Base-by-base conservation (phyloP, 805 yeast genomes). In the Hanseniaspora singularis region DNA sequence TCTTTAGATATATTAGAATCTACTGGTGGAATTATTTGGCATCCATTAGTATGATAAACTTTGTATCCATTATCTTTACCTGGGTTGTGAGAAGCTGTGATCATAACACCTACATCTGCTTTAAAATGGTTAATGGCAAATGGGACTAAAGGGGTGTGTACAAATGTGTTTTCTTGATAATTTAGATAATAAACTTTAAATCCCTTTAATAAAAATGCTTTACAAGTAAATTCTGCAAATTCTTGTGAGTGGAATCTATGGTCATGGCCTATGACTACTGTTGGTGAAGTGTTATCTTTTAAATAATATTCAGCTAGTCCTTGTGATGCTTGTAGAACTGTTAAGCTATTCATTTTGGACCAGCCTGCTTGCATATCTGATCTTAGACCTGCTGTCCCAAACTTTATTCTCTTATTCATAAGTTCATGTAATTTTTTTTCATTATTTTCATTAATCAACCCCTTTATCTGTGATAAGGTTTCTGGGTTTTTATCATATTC, bases 301-400 rank as follows among this genome's bases (percentile, higher is more conserved):
- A 54, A 56, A 42, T 66, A 68, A 50, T 80, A 79, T 40, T 61
- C 59, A 0, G 85, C 77, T 16, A 83, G 62, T 1, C 94, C 95
- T 55, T 86, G 95, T 0, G 96, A 77, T 0, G 97, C 88, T 64
- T 89, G 97, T 38, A 85, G 57, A 1, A 89, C 81, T 0, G 96
- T 86, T 15, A 89, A 79, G 51, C 80, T 81, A 61, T 92, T 89
- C 89, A 92, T 82, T 54, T 87, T 74, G 44, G 76, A 73, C 58
- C 83, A 87, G 0, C 98, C 97, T 0, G 96, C 86, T 51, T 79
- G 88, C 96, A 92, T 87, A 19, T 70, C 66, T 1, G 94, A 75
- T 23, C 98, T 68, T 40, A 92, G 72, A 0, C 96, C 97, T 2
- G 97, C 96, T 0, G 97, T 89, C 0, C 97, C 97, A 62, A 89